These are phyloP conservation scores for Gryganskiella cystojenkinii DNA, from an alignment of 192 early-diverging fungal genomes.

Conservation along the genomic window DNA sequence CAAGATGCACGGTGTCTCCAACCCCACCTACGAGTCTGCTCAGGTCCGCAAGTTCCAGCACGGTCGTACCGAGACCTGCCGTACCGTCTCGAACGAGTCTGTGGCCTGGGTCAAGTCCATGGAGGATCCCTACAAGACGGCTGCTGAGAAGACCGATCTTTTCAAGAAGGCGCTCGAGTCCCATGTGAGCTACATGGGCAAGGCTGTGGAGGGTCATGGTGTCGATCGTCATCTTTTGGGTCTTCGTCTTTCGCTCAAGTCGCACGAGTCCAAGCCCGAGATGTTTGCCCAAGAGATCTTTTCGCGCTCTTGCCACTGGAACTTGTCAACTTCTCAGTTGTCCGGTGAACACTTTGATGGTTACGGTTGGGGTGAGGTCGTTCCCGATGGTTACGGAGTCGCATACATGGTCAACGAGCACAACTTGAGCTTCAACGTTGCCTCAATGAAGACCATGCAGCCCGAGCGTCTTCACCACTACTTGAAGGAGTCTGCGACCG, in stretches of 20 bases:
- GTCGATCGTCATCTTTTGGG: slow-evolving; percentile 95
- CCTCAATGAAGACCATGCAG: slow-evolving; percentile 65
- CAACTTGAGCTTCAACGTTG: slow-evolving; percentile 90
- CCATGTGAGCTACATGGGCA: slow-evolving; percentile 85
- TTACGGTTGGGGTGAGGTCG: slow-evolving; percentile 91
- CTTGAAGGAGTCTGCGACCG: slow-evolving; percentile 87
- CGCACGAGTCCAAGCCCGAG: slow-evolving; percentile 80
- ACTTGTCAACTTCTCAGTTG: slow-evolving; percentile 92
- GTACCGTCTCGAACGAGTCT: slow-evolving; percentile 81
- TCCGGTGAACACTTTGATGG: slow-evolving; percentile 92
- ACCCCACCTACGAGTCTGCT: slow-evolving; percentile 94
- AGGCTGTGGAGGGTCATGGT: slow-evolving; percentile 83
- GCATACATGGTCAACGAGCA: slow-evolving; percentile 95
- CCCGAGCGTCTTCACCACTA: slow-evolving; percentile 81
- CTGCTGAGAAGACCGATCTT: slow-evolving; percentile 71
- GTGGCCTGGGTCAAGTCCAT: slow-evolving; percentile 88
- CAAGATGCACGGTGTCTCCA: slow-evolving; percentile 81
- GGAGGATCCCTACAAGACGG: slow-evolving; percentile 67
- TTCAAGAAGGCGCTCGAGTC: slow-evolving; percentile 79
- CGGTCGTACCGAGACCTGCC: slow-evolving; percentile 95
- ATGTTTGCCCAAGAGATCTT: slow-evolving; percentile 92
- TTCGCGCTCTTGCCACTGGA: slow-evolving; percentile 86
- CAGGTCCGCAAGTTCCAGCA: slow-evolving; percentile 92
- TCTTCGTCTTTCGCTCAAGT: slow-evolving; percentile 80
- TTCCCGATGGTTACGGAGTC: slow-evolving; percentile 90